Evolutionary conservation across 2,329 filamentous ascomycete species (phyloP).

Genomic region (Fusarium sp.): DNA sequence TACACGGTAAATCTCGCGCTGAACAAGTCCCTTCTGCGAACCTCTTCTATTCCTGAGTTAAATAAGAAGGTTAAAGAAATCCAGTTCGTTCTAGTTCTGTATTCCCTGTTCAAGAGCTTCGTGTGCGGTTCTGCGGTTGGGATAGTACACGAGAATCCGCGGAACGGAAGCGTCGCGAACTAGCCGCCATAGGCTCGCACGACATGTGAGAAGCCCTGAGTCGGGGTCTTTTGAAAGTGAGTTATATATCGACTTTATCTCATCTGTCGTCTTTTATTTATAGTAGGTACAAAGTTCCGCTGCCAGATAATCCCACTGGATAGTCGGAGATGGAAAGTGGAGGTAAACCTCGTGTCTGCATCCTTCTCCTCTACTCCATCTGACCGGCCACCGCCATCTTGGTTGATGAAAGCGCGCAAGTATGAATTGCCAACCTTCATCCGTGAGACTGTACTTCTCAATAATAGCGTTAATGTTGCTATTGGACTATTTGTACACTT

Average conservation of each 20-base stretch:
- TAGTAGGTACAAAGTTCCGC: neutral
- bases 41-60: too few species aligned
- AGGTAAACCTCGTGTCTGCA: neutral
- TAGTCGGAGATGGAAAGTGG: neutral
- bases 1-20: neutral
- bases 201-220: neutral
- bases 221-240: neutral
- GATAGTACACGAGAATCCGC: too few species aligned
- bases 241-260: neutral
- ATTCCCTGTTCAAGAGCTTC: too few species aligned
- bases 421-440: accelerated
- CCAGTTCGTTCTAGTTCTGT: too few species aligned
- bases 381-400: too few species aligned
- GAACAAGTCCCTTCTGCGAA: neutral
- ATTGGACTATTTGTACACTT: neutral
- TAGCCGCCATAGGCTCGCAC: neutral
- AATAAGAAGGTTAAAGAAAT: too few species aligned
- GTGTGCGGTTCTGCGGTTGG: too few species aligned
- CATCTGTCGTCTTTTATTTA: too few species aligned
- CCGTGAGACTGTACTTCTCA: neutral
- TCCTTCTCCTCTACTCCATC: neutral
- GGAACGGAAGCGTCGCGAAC: too few species aligned
- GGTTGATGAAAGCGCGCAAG: neutral
- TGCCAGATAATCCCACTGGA: neutral
- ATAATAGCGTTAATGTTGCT: neutral